A percentile compares a stretch with the other conserved stretches of the same genome.
phyloP scores from a whole-genome alignment of 805 yeast species.

The Sugiyamaella qingdaonensis region DNA sequence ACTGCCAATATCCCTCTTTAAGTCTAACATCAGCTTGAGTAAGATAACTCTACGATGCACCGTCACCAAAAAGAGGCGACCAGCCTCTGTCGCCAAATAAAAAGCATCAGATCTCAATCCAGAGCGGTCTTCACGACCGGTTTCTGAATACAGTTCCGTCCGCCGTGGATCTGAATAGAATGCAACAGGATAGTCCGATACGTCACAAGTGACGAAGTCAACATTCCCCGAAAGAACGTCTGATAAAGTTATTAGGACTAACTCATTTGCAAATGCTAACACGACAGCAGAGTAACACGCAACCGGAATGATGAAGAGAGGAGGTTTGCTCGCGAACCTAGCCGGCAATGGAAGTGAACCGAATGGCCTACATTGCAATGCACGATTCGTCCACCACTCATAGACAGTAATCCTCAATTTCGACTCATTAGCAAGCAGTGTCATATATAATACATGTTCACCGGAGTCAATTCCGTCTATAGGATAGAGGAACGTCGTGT shows the following conservation, averaged over 20 bases:
- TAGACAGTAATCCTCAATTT: constrained; percentile 9
- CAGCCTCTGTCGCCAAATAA: constrained; percentile 27
- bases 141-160: not conserved
- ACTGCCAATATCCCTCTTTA: constrained; percentile 32
- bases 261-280: constrained; percentile 37
- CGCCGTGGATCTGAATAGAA: constrained; percentile 26
- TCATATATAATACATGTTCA: constrained; percentile 1
- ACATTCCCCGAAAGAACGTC: constrained; percentile 47
- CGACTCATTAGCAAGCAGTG: not conserved
- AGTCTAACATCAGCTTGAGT: constrained; percentile 24
- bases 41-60: constrained; percentile 16
- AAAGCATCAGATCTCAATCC: constrained; percentile 17
- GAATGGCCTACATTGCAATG: constrained; percentile 1
- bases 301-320: constrained; percentile 41
- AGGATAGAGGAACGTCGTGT: constrained; percentile 1
- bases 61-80: not conserved
- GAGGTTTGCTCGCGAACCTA: constrained; percentile 39
- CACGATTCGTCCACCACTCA: constrained; percentile 16
- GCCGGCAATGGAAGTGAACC: constrained; percentile 35
- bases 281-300: constrained; percentile 33
- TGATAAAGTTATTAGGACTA: constrained; percentile 40
- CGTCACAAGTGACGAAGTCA: constrained; percentile 29
- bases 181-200: constrained; percentile 39
- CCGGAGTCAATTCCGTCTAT: not conserved
- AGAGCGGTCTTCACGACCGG: not conserved